Evolutionary conservation across 2,329 filamentous ascomycete genomes (phyloP).

Genomic region (Cytospora leucostoma): DNA sequence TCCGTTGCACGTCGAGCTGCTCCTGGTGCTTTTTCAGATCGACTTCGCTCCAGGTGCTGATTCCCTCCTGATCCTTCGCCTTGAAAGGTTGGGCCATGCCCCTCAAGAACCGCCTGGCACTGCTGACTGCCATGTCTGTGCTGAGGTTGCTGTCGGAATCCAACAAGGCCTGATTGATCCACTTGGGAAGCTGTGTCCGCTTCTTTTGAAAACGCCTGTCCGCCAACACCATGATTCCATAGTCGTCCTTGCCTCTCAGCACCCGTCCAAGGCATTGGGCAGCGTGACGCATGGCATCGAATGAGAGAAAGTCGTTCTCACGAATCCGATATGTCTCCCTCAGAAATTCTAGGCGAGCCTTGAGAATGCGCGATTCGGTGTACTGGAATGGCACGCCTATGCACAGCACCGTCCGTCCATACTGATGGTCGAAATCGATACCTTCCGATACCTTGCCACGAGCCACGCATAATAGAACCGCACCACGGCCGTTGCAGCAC

Average conservation of each 20-base stretch:
- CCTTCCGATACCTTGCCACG: slow-evolving; percentile 97
- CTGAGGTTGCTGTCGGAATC: slow-evolving; percentile 88
- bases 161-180: slow-evolving; percentile 87
- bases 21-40: slow-evolving; percentile 79
- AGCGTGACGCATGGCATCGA: slow-evolving; percentile 99
- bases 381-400: slow-evolving; percentile 99
- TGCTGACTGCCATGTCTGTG: slow-evolving; percentile 91
- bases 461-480: slow-evolving; percentile 90
- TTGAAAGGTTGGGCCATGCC: slow-evolving; percentile 92
- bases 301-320: slow-evolving; percentile 96
- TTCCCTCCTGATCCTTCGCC: slow-evolving; percentile 81
- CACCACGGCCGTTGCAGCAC: slow-evolving; percentile 94
- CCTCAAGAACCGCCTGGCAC: slow-evolving; percentile 84
- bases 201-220: slow-evolving; percentile 95
- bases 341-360: slow-evolving; percentile 93
- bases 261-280: slow-evolving; percentile 96
- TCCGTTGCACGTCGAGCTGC: slow-evolving; percentile 69
- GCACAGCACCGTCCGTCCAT: slow-evolving; percentile 91
- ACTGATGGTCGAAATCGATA: slow-evolving; percentile 99
- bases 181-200: slow-evolving; percentile 85
- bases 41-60: slow-evolving; percentile 85
- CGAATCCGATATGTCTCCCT: slow-evolving; percentile 95
- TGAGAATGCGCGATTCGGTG: slow-evolving; percentile 94
- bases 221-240: slow-evolving; percentile 98
- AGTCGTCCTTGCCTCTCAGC: slow-evolving; percentile 94